Evolutionary conservation across 352 stramenopile species (phyloP), one percentile per base, ranked within the genome.

Genomic region (Globisporangium perplexum): DNA sequence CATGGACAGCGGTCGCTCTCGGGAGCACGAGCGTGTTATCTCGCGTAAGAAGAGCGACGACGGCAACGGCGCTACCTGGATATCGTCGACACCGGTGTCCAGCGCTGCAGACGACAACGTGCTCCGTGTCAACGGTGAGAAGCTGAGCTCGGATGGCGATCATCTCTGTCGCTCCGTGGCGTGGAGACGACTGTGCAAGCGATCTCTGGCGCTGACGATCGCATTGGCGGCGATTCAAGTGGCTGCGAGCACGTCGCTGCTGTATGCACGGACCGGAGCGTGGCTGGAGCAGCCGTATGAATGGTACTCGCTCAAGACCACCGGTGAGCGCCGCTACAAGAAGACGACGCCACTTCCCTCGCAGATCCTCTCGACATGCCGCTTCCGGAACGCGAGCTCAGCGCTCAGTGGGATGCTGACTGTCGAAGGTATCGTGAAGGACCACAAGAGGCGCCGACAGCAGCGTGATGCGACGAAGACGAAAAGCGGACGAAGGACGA

Each of bases 231-330:
- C 41, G 23, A 26, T 50, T 11, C 56, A 52, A 23, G 24, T 38
- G 6, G 46, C 59, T 3, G 61, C 64, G 10, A 69, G 50, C 35
- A 69, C 63, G 11, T 58, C 71, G 28, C 53, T 84, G 51, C 71
- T 86, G 18, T 81, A 75, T 20, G 46, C 77, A 14, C 71, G 75
- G 23, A 86, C 75, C 0, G 73, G 75, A 1, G 67, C 68, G 5
- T 74, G 66, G 39, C 26, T 73, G 38, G 60, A 83, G 59, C 64
- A 83, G 39, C 65, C 69, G 17, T 86, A 86, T 50, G 69, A 80
- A 42, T 86, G 75, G 75, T 84, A 86, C 51, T 74, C 72, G 30
- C 39, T 86, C 11, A 55, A 60, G 39, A 65, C 51, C 18, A 77
- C 73, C 2, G 75, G 75, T 17, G 62, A 65, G 44, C 66, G 75